Evolutionary conservation across 176 grass and related monocot species (phyloP), one percentile per base, ranked within the genome.

Genomic region (Cenchrus fungigraminus): DNA sequence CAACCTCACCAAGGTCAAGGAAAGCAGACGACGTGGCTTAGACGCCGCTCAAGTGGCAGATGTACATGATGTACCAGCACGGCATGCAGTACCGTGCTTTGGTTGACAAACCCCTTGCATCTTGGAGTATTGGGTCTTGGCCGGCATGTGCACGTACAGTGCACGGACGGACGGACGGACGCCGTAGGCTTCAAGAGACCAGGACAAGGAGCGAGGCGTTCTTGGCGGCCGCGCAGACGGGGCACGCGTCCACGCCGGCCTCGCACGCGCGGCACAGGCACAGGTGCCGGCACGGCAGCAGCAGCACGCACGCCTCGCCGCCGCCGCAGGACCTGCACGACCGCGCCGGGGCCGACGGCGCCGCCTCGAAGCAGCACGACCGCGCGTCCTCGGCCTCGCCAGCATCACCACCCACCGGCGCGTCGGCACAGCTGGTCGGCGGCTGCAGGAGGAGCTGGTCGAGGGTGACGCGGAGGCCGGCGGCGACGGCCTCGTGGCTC

Each of bases 211-310:
- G 65, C 40, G 62, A 88, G 53, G 74, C 82, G 64, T 86, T 88
- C 63, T 90, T 92, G 15, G 70, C 17, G 25, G 81, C 57, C 0
- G 60, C 34, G 74, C 93, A 95, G 8, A 90, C 64, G n/a, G 90
- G 93, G 68, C 93, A 92, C 20, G 85, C 28, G 29, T 81, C 55
- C 17, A 42, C 47, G 44, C 72, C 44, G 4, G 69, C 19, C 9
- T 85, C 86, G 69, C 93, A 92, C 3, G 55, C 78, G 61, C 49
- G 45, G 82, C 93, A 95, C 45, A 92, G 46, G 90, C 82, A 88
- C 9, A 95, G 82, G 79, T 95, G 93, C 40, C 87, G 56, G 73
- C 93, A 95, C 12, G 93, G 90, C 11, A 95, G 78, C 79, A 95
- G 52, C 54, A 95, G 49, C 42, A 92, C 90, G 79, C 62, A 52